A percentile compares a stretch with the other conserved stretches of the same genome.
Conservation (phyloP, 2,329 filamentous ascomycete genomes). For the Claviceps digitariae region DNA sequence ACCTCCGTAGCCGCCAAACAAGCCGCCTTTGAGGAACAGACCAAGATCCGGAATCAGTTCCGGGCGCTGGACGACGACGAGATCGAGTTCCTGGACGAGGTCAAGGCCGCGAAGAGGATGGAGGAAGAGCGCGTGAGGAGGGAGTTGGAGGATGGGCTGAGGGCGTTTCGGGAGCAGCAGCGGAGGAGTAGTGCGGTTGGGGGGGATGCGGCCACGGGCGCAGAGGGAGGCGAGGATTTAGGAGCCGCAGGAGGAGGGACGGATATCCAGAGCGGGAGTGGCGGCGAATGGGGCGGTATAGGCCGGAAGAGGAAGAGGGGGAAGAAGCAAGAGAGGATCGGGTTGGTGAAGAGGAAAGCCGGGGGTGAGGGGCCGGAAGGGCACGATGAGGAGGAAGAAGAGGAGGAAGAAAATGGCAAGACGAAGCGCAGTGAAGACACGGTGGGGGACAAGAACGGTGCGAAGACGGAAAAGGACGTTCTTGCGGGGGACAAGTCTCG, state of each 20-base stretch:
- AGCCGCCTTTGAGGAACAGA: conserved; percentile 66
- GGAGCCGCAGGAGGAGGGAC: neutral
- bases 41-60: conserved; percentile 62
- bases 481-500: too few species aligned
- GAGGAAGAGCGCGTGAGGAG: conserved; percentile 40
- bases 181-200: conserved; percentile 16
- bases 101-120: conserved; percentile 32
- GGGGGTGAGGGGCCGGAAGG: conserved; percentile 4
- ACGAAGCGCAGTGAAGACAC: too few species aligned
- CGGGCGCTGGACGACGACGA: conserved; percentile 67
- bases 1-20: conserved; percentile 55
- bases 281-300: neutral
- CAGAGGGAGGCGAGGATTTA: conserved; percentile 18
- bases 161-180: conserved; percentile 40
- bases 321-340: conserved; percentile 6
- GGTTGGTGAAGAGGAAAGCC: conserved; percentile 4
- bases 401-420: neutral
- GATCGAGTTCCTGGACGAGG: conserved; percentile 56
- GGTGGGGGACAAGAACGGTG: neutral
- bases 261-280: conserved; percentile 14
- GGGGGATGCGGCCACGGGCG: conserved; percentile 13
- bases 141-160: conserved; percentile 44
- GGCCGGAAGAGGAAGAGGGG: conserved; percentile 18
- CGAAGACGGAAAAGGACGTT: neutral
- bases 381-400: conserved; percentile 6